A percentile compares a stretch with the other conserved stretches of the same genome.
These are phyloP conservation scores for Botrytis fragariae DNA, from an alignment of 2,329 filamentous ascomycete genomes.

Conservation along the genomic window DNA sequence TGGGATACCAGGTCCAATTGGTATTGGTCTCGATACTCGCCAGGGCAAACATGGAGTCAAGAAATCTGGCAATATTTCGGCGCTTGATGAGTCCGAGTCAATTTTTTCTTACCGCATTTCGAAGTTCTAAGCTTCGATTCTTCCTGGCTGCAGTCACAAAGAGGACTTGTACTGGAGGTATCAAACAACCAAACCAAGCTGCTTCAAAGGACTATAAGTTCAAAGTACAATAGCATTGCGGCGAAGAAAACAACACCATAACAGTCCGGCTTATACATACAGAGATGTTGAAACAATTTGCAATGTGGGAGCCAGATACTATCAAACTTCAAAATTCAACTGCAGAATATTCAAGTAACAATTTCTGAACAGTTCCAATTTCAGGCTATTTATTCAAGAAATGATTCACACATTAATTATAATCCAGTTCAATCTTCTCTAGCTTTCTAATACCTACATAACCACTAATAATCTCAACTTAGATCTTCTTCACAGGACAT, in stretches of 20 bases:
- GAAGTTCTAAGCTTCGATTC: too few relatives aligned
- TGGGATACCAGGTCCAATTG: background rate
- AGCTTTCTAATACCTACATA: background rate
- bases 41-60: background rate
- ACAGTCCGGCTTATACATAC: background rate
- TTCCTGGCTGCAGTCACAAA: too few relatives aligned
- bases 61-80: background rate
- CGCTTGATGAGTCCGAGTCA: background rate
- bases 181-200: background rate
- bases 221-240: background rate
- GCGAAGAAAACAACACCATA: background rate
- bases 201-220: background rate
- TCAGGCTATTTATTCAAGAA: background rate
- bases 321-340: background rate
- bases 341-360: background rate
- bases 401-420: background rate
- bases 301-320: background rate
- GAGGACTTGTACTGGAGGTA: too few relatives aligned
- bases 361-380: background rate
- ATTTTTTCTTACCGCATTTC: background rate
- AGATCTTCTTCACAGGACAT: background rate
- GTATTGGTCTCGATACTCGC: background rate
- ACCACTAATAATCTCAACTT: background rate
- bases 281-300: background rate
- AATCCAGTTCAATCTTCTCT: background rate